Evolutionary conservation across 1,284 basidiomycete species (phyloP).

Genomic region (Peniophora sp.): DNA sequence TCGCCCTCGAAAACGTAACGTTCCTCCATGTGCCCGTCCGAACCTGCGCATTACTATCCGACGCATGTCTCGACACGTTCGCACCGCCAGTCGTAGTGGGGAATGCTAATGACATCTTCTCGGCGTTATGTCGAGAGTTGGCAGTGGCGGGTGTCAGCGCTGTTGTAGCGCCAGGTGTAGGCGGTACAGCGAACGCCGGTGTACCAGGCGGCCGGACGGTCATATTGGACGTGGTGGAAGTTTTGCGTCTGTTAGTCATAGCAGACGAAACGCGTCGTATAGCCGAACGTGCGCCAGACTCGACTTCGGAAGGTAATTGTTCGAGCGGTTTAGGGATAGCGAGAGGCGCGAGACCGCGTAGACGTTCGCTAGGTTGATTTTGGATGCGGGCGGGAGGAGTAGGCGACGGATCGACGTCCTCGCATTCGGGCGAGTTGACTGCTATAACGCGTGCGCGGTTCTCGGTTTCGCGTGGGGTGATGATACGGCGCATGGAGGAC

Average conservation of each 20-base stretch:
- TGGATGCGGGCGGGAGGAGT: constrained; percentile 40
- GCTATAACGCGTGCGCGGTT: not conserved
- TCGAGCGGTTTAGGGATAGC: constrained; percentile 52
- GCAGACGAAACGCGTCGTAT: constrained; percentile 10
- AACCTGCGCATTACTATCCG: no score
- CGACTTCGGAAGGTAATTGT: constrained; percentile 48
- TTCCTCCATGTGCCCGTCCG: constrained; percentile 28
- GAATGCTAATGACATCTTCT: constrained; percentile 30
- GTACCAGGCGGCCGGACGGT: constrained; percentile 48
- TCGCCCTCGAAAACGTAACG: constrained; percentile 58
- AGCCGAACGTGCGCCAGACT: constrained; percentile 22
- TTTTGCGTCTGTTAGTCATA: constrained; percentile 30
- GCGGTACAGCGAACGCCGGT: constrained; percentile 37
- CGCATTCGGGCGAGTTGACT: constrained; percentile 20
- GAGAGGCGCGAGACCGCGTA: constrained; percentile 36
- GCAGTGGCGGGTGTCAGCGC: constrained; percentile 62
- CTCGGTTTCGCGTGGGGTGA: not conserved
- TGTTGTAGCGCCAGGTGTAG: constrained; percentile 55
- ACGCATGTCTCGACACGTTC: no score
- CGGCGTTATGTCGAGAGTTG: constrained; percentile 31
- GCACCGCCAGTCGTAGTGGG: constrained; percentile 33
- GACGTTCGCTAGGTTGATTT: constrained; percentile 22
- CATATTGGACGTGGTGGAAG: constrained; percentile 37
- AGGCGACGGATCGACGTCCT: constrained; percentile 56
- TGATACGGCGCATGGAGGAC: not conserved